Evolutionary conservation across 345 rosid species (phyloP).

Genomic region (Pseudoturritis turrita): DNA sequence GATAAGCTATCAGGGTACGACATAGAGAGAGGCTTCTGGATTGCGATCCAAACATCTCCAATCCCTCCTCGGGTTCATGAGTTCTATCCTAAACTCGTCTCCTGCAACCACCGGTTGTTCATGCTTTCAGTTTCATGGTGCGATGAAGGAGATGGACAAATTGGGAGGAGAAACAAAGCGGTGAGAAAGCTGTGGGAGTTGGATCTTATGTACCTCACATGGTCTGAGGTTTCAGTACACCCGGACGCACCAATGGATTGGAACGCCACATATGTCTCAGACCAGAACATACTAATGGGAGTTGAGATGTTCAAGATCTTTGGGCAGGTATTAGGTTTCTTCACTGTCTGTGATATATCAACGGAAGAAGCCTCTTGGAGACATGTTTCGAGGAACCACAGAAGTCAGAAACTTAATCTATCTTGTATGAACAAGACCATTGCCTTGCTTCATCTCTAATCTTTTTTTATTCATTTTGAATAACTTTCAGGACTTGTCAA

Average conservation of each 20-base stretch:
- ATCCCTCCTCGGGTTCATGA: conserved; percentile 89
- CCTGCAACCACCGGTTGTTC: conserved; percentile 59
- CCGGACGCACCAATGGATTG: conserved; percentile 99
- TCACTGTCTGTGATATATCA: conserved; percentile 59
- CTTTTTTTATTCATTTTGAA: background rate
- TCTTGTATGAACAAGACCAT: conserved; percentile 78
- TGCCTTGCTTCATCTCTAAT: conserved; percentile 64
- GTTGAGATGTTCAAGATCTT: conserved; percentile 98
- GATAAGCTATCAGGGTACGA: conserved; percentile 89
- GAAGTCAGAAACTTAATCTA: conserved; percentile 71
- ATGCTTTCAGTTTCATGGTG: conserved; percentile 99
- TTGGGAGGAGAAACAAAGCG: conserved; percentile 94
- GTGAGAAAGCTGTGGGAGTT: conserved; percentile 94
- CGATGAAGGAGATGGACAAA: conserved; percentile 85
- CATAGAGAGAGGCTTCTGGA: conserved; percentile 89
- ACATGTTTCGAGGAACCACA: conserved; percentile 71
- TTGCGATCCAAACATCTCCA: conserved; percentile 69
- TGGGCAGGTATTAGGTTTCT: conserved; percentile 83
- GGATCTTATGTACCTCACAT: conserved; percentile 75
- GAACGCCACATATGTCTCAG: conserved; percentile 87
- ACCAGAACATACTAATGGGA: conserved; percentile 63
- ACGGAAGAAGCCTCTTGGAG: conserved; percentile 53
- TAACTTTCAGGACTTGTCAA: background rate
- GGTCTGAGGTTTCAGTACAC: conserved; percentile 79
- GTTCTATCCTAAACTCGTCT: conserved; percentile 91